Evolutionary conservation across 108 stramenopile genomes (phyloP), one percentile per base, ranked within the genome.

Genomic region (Pseudonitzschia delicatissima): DNA sequence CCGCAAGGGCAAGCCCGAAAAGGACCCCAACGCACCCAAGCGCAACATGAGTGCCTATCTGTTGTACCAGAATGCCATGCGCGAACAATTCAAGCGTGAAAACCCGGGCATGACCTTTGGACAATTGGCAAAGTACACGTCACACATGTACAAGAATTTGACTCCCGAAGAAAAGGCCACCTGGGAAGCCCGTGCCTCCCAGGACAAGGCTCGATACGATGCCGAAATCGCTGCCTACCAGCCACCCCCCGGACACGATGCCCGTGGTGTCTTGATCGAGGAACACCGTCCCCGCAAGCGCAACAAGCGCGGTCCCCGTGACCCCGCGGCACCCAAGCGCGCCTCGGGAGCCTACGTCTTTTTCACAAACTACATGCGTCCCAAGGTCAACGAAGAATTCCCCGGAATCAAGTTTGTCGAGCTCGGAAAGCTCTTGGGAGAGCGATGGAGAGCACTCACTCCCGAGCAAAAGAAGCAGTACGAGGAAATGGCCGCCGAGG

Each of bases 341-440:
- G 87, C 85, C 18, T 71, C 82, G 42, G 87, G 88, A 29, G 86
- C 87, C 53, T 92, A 87, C 66, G 85, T 88, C 59, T 90, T 96
- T 69, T 96, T 92, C 73, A 87, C 90, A 52, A 84, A 88, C 51
- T 88, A 90, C 18, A 77, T 82, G 73, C 88, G 92, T 49, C 88
- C 86, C 28, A 81, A 94, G 66, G 87, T 93, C 13, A 82, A 87
- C 62, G 71, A 64, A 34, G 95, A 93, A 48, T 78, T 82, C 42
- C 95, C 95, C 15, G 90, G 86, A 12, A 82, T 96, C 68, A 95
- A 93, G 78, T 86, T 95, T 76, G 90, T 93, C 4, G 97, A 97
- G 35, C 77, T 97, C 57, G 88, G 90, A 33, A 92, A 87, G 62
- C 74, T 96, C 49, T 68, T 96, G 28, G 97, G 97, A 8, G 94